Base-by-base conservation (phyloP, 75 land plant genomes). In the Sequoia sempervirens region DNA sequence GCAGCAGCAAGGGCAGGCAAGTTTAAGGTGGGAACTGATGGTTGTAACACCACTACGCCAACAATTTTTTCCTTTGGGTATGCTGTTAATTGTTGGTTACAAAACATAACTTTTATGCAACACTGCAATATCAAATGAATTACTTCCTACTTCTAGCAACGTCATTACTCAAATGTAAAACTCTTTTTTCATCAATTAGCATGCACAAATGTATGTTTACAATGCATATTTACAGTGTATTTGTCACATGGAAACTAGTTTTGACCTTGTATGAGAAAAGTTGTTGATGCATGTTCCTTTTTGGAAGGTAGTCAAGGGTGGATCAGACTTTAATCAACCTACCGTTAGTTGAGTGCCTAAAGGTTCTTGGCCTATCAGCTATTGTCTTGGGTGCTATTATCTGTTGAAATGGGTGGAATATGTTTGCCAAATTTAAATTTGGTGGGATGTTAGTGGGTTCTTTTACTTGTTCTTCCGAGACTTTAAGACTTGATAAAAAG, bases 1-100 rank as follows among this genome's bases (percentile, higher is more conserved):
- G 64, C 87, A 86, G 92, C 93, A 80, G 99, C 98, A 73, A 94
- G 88, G 90, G 91, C 95, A 79, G 98, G 98, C 36, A 96, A 96
- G 83, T 86, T 91, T 79, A 97, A 96, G 93, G 98, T 89, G 76
- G 34, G 79, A 50, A 61, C 43, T 74, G 78, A 38, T 28, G 37
- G 32, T 12, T 70, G 32, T 70, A 70, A 32, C 30, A 41, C 43
- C 10, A 20, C 45, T 38, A 41, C 79, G 20, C 79, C 79, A 41
- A 41, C 11, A 41, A 76, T 2, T 14, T 14, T 40, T 76, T 40
- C 2, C n/a, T 76, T 76, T 76, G 79, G 79, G 46, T 76, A 41
- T 76, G 46, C 46, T 8, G n/a, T 38, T 14, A 17, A 36, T 76
- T 41, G 43, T 76, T 76, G 37, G 37, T 41, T 38, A 26, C 20